phyloP scores from a whole-genome alignment of 2,329 filamentous ascomycete species.

The Verticillium zaregamsianum region DNA sequence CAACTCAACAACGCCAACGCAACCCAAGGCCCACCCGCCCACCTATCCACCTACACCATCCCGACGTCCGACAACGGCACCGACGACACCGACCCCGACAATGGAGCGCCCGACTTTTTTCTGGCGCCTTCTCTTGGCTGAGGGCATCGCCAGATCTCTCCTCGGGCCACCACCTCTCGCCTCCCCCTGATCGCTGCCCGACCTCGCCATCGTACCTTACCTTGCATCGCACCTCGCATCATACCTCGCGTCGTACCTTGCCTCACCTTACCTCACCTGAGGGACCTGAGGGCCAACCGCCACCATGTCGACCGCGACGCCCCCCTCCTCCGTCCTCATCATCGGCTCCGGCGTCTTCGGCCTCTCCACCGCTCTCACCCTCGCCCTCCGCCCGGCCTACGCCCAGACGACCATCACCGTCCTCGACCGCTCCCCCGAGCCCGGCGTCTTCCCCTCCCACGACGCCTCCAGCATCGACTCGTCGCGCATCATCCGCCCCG shows the following conservation, averaged over 20 bases:
- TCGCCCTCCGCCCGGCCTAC: slow-evolving; percentile 59
- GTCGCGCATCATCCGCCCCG: slow-evolving; percentile 62
- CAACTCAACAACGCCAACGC: background rate
- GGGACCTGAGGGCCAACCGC: no score
- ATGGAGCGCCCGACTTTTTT: background rate
- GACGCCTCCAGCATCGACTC: slow-evolving; percentile 60
- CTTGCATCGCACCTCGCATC: no score
- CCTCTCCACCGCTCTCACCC: slow-evolving; percentile 58
- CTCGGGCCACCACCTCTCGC: background rate
- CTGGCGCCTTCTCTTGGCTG: background rate
- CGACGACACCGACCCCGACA: background rate
- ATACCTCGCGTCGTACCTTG: no score
- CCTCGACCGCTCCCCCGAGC: slow-evolving; percentile 47
- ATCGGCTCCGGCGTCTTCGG: slow-evolving; percentile 66
- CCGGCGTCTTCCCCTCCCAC: slow-evolving; percentile 52
- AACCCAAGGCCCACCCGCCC: background rate
- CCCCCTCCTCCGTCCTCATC: slow-evolving; percentile 56
- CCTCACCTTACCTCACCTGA: no score
- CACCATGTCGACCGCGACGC: background rate
- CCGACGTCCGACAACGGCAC: background rate
- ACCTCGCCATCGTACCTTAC: no score
- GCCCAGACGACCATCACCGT: slow-evolving; percentile 51
- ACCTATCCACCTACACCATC: background rate
- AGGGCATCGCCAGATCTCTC: background rate
- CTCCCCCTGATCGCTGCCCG: background rate